Evolutionary conservation across 169 alveolate genomes (phyloP).

Genomic region (Ophryocystis elektroscirrha): DNA sequence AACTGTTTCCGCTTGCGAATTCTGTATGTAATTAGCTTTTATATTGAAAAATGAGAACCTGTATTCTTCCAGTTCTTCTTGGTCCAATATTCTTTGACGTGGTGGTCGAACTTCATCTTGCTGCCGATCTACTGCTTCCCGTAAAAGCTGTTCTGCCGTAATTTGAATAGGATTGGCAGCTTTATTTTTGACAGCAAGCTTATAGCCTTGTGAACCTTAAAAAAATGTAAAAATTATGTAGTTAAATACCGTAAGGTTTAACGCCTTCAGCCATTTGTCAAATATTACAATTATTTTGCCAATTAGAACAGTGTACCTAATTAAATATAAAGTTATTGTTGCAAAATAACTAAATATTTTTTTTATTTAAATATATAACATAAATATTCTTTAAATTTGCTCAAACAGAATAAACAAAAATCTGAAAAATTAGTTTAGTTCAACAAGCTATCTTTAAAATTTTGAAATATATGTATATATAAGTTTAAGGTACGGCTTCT

Average conservation of each 20-base stretch:
- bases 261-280: no score
- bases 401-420: neutral
- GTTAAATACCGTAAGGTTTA: no score
- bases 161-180: conserved; percentile 87
- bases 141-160: conserved; percentile 90
- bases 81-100: conserved; percentile 53
- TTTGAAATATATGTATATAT: neutral
- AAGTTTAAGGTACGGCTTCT: neutral
- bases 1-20: conserved; percentile 74
- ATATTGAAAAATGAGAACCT: conserved; percentile 15
- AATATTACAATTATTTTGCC: no score
- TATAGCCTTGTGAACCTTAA: no score
- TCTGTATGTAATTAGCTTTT: conserved; percentile 3
- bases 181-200: conserved; percentile 82
- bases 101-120: conserved; percentile 50
- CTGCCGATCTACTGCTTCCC: conserved; percentile 82
- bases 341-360: no score
- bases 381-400: neutral
- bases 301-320: no score
- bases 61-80: conserved; percentile 75
- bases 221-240: no score
- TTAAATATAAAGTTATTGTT: no score
- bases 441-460: neutral
- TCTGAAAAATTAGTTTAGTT: neutral
- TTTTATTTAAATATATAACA: neutral